Conservation (phyloP, 2,329 filamentous ascomycete species). For the Aspergillus sp. region DNA sequence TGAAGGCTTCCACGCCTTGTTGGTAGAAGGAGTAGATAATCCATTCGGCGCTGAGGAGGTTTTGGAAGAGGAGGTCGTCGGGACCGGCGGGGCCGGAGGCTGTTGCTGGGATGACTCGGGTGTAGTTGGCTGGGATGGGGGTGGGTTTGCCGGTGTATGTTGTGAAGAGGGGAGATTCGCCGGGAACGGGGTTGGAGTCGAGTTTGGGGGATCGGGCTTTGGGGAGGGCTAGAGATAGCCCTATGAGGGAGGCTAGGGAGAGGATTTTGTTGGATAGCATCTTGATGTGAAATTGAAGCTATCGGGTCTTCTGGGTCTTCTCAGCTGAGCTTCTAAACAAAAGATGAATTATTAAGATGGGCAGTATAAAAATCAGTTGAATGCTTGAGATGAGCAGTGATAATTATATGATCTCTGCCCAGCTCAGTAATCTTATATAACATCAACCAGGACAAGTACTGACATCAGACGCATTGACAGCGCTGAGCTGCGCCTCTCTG, state of each 20-base stretch:
- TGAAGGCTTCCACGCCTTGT: neutral
- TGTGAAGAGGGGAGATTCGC: neutral
- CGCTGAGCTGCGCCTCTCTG: no score
- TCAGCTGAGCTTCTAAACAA: no score
- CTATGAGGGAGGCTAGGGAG: neutral
- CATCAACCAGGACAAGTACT: no score
- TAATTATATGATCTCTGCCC: neutral
- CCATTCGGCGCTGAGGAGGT: conserved; percentile 1
- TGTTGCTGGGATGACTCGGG: neutral
- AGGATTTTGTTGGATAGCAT: neutral
- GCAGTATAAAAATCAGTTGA: no score
- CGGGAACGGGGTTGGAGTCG: neutral
- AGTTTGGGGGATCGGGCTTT: neutral
- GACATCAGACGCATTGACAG: no score
- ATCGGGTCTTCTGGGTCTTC: neutral
- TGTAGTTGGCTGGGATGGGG: neutral
- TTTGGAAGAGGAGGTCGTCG: neutral
- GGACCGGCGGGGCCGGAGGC: neutral
- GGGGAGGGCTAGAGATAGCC: neutral
- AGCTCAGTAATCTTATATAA: no score
- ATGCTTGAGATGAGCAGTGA: neutral
- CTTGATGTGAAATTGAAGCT: neutral
- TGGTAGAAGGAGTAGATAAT: conserved; percentile 1
- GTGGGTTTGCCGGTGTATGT: neutral
- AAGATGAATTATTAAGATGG: no score